Conservation (phyloP, 148 eudicot genomes). For the Bassia scoparia region DNA sequence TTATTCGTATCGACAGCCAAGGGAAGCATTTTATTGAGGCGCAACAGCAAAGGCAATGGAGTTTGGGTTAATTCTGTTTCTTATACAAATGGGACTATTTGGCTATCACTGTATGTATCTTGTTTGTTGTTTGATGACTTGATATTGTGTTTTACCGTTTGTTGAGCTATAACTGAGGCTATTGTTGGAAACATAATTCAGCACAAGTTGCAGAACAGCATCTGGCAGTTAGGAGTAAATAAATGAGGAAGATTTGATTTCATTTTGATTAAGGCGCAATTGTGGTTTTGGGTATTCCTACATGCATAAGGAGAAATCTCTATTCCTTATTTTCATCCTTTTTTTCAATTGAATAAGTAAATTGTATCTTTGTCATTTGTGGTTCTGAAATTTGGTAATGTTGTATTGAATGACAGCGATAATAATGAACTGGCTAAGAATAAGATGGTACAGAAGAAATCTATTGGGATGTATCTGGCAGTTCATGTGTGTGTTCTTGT, state of each 20-base stretch:
- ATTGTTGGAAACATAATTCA: not conserved
- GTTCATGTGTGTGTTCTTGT: conserved; percentile 82
- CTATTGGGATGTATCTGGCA: conserved; percentile 74
- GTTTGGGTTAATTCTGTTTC: conserved; percentile 24
- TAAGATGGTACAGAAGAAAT: conserved; percentile 76
- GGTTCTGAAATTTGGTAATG: no score
- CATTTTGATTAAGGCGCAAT: conserved; percentile 49
- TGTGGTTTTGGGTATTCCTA: conserved; percentile 69
- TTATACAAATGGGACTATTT: conserved; percentile 51
- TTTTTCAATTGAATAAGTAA: not conserved
- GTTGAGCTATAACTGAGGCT: no score
- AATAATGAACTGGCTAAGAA: conserved; percentile 84
- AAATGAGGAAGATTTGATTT: conserved; percentile 45
- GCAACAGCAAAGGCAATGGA: conserved; percentile 5
- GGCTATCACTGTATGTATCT: conserved; percentile 41
- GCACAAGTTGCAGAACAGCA: conserved; percentile 71
- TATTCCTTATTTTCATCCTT: not conserved
- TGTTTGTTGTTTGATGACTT: not conserved
- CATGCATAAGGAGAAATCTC: conserved; percentile 44
- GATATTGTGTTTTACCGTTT: not conserved
- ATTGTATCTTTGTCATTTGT: not conserved
- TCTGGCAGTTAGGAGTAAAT: conserved; percentile 66
- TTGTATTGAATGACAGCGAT: conserved; percentile 47
- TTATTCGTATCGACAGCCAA: conserved; percentile 21
- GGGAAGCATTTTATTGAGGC: conserved; percentile 15